phyloP scores from a whole-genome alignment of 2,329 filamentous ascomycete genomes.

The Sclerotinia borealis region DNA sequence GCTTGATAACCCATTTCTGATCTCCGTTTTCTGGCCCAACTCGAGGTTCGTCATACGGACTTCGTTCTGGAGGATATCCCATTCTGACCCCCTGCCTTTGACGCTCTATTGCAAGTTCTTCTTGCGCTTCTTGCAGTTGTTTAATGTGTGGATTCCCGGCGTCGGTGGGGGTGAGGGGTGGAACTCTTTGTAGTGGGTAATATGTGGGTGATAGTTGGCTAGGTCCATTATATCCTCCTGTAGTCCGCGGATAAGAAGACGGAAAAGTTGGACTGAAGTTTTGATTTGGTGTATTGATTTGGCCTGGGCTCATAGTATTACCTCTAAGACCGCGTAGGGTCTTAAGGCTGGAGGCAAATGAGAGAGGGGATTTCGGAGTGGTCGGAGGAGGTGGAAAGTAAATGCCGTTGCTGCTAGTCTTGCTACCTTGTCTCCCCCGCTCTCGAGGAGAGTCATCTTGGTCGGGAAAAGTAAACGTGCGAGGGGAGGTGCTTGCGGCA shows the following conservation, averaged over 20 bases:
- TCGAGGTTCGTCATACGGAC: neutral
- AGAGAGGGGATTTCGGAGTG: conserved; percentile 1
- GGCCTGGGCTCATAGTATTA: neutral
- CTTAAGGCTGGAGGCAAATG: neutral
- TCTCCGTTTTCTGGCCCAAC: neutral
- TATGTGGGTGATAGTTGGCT: neutral
- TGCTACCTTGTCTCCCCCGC: neutral
- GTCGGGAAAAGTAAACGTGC: neutral
- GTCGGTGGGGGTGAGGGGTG: conserved; percentile 1
- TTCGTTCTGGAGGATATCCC: neutral
- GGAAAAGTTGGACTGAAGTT: neutral
- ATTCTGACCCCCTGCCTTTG: neutral
- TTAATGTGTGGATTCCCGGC: conserved; percentile 2
- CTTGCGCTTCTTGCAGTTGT: neutral
- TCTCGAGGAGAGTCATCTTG: neutral
- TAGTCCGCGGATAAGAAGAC: neutral
- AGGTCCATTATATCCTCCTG: neutral
- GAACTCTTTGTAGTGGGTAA: neutral
- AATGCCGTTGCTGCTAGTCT: neutral
- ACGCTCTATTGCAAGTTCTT: conserved; percentile 2
- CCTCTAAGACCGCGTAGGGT: neutral
- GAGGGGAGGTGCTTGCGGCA: neutral
- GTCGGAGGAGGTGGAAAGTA: conserved; percentile 9
- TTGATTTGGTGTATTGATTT: neutral
- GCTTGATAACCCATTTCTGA: conserved; percentile 3